phyloP scores from a whole-genome alignment of 352 stramenopile species.

The Globisporangium splendens region DNA sequence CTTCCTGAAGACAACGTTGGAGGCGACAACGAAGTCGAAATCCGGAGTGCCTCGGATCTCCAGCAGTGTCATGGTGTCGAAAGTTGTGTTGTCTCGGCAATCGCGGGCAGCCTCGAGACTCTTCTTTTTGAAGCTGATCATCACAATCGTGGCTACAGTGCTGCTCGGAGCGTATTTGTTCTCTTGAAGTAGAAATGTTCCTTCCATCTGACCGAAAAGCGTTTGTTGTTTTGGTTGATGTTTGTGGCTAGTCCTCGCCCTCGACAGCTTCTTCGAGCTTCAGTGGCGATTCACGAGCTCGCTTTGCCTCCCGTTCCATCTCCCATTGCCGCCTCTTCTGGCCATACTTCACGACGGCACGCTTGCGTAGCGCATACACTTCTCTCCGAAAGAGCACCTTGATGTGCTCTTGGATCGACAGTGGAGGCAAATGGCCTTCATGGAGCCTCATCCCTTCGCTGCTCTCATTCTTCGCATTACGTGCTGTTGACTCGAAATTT shows the following conservation, averaged over 20 bases:
- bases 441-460: constrained; percentile 33
- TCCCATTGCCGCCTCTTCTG: constrained; percentile 29
- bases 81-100: constrained; percentile 38
- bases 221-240: neutral
- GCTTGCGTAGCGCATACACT: constrained; percentile 25
- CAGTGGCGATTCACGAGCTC: constrained; percentile 8
- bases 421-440: constrained; percentile 37
- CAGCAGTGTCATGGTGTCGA: constrained; percentile 39
- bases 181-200: constrained; percentile 11
- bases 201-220: neutral
- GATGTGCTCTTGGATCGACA: constrained; percentile 32
- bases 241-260: neutral
- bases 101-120: constrained; percentile 46
- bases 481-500: too few species aligned
- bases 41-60: constrained; percentile 26
- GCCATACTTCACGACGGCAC: constrained; percentile 41
- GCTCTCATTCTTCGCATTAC: too few species aligned
- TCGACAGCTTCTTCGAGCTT: constrained; percentile 5
- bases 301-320: constrained; percentile 8
- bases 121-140: constrained; percentile 70
- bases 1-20: constrained; percentile 44
- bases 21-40: constrained; percentile 17
- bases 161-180: constrained; percentile 53
- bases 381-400: constrained; percentile 26
- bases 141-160: constrained; percentile 58